Evolutionary conservation across 192 early-diverging fungal genomes (phyloP), one percentile per base, ranked within the genome.

Genomic region (Backusella macrospora): DNA sequence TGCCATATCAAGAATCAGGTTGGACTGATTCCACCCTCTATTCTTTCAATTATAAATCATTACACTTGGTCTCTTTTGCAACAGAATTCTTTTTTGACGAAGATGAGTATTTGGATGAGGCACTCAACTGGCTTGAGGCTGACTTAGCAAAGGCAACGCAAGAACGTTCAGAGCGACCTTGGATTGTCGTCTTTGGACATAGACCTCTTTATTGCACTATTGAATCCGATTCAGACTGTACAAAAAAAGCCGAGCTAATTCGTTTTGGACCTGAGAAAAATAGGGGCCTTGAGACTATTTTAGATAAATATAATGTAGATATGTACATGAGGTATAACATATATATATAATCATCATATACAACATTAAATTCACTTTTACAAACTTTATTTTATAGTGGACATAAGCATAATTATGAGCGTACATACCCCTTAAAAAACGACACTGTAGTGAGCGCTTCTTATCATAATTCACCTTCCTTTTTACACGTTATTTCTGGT

Each of bases 131-230:
- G 76, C 38, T 77, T 1, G 76, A 77, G 18, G 13, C 47, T 26
- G 76, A 77, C 38, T 46, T 77, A 4, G 16, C n/a, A n/a, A 46
- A 77, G 21, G 76, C 76, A n/a, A 48, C 38, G 5, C 14, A 26
- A 18, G 40, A 72, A 4, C 69, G 76, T 12, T 39, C 62, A 2
- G 18, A 48, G 16, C 15, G 62, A n/a, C 76, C 76, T 44, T 77
- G 76, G 76, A 72, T 77, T 47, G 67, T 77, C 29, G 76, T 77
- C 4, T 42, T 72, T 12, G 68, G 68, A 5, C 76, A 77, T n/a
- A 5, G 71, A 7, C 76, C 76, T 16, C 26, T 71, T 13, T 77
- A 77, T 15, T 77, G 76, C 44, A 46, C 67, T 5, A 34, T 34
- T n/a, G n/a, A 38, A 21, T 55, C 29, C 14, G 68, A 72, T 34